Evolutionary conservation across 768 basidiomycete species (phyloP).

Genomic region (Rhodotorula babjevae): DNA sequence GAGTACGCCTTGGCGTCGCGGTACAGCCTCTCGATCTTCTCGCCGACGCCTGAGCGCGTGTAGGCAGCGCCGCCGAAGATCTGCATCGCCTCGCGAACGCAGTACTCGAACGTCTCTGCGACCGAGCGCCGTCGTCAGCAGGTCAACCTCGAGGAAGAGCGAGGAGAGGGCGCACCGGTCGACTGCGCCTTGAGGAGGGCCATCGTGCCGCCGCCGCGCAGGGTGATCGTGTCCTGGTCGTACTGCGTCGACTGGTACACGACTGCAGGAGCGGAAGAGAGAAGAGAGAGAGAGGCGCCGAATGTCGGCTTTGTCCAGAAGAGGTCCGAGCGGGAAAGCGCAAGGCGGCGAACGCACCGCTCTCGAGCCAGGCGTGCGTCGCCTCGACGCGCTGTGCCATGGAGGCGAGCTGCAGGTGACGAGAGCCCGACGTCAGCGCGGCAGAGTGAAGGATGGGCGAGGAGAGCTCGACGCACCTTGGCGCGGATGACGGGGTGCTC

Average conservation of each 20-base stretch:
- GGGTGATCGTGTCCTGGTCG: slow-evolving; percentile 21
- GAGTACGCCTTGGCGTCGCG: slow-evolving; percentile 12
- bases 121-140: background rate
- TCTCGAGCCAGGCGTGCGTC: slow-evolving; percentile 38
- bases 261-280: slow-evolving; percentile 9
- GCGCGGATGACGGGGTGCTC: slow-evolving; percentile 41
- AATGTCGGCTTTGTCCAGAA: too few species aligned
- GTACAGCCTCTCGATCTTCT: slow-evolving; percentile 33
- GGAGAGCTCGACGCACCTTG: slow-evolving; percentile 9
- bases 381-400: slow-evolving; percentile 34
- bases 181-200: slow-evolving; percentile 37
- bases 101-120: slow-evolving; percentile 34
- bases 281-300: too few species aligned
- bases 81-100: slow-evolving; percentile 24
- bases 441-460: too few species aligned
- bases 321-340: background rate
- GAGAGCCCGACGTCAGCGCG: too few species aligned
- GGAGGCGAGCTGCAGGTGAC: slow-evolving; percentile 11
- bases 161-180: slow-evolving; percentile 14
- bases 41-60: slow-evolving; percentile 31
- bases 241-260: slow-evolving; percentile 30
- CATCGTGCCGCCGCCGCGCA: slow-evolving; percentile 32
- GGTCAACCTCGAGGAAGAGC: background rate
- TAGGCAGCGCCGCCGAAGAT: slow-evolving; percentile 36
- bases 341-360: background rate